phyloP scores from a whole-genome alignment of 2,329 filamentous ascomycete species.

The Alternaria arbusti region DNA sequence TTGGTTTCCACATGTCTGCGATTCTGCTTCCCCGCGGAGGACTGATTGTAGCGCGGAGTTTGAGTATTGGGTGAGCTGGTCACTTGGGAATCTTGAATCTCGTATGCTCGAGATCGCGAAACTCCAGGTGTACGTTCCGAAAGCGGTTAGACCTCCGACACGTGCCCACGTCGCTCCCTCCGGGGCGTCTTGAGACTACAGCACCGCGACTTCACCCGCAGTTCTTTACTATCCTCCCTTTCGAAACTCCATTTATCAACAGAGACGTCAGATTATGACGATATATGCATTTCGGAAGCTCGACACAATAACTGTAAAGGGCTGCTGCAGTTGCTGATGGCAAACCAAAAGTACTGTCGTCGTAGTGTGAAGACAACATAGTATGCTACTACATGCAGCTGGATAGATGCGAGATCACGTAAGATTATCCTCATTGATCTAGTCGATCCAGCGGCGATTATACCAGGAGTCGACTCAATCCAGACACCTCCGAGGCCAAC shows the following conservation, averaged over 20 bases:
- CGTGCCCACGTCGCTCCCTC: constrained; percentile 19
- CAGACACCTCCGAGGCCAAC: constrained; percentile 1
- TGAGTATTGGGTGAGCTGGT: constrained; percentile 24
- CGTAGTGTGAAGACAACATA: neutral
- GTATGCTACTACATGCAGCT: neutral
- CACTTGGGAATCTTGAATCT: constrained; percentile 30
- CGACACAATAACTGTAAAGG: neutral
- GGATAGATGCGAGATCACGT: neutral
- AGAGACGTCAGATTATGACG: neutral
- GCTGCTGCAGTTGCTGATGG: neutral
- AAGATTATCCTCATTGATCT: neutral
- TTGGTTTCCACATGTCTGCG: constrained; percentile 45
- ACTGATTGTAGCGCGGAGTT: constrained; percentile 26
- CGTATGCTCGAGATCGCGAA: constrained; percentile 27
- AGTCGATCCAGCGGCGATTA: constrained; percentile 4
- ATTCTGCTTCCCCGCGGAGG: constrained; percentile 25
- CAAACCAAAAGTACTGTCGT: neutral
- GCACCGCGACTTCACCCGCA: neutral
- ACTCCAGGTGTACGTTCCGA: constrained; percentile 34
- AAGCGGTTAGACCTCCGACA: constrained; percentile 26
- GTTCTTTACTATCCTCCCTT: neutral
- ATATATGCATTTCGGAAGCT: neutral
- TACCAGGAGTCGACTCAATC: neutral
- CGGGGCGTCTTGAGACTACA: constrained; percentile 1
- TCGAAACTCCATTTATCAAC: neutral